Evolutionary conservation across 495 filamentous ascomycete species (phyloP), one percentile per base, ranked within the genome.

Genomic region (Hyphodiscus hymeniophilus): DNA sequence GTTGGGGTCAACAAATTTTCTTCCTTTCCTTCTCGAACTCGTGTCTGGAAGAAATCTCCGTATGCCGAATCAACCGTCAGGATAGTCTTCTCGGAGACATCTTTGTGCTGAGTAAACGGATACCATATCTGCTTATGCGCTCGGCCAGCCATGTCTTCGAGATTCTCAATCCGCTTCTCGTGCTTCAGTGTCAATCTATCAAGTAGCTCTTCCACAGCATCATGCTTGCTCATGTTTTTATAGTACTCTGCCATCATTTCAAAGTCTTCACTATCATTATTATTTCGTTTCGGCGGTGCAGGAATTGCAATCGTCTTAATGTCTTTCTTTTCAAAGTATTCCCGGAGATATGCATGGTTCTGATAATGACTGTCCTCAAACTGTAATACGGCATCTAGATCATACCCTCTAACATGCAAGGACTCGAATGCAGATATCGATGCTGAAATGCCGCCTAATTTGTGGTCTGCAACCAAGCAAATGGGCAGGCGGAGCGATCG

Each of bases 341-440:
- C 60, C 20, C 59, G 55, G 0, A 90, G 63, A 44, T 87, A 89
- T 17, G 68, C 64, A 45, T 81, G 69, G 34, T 89, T 87, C 38
- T 75, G 66, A 49, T 84, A 86, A 21, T 73, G 67, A 0, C 65
- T 60, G 51, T 83, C 75, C 3, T 69, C 63, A 58, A 89, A 87
- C 15, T 85, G 53, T 10, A 85, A 56, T 0, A 89, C 73, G 3
- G 72, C 69, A 43, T 80, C 74, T 18, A 90, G 66, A 48, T 89
- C 84, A 55, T 88, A 89, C 12, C 85, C 85, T 12, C 85, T 75
- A 16, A 88, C 64, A 20, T 75, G 64, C 10, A 90, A 67, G 5
- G 81, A 85, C 62, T 90, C 85, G 51, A 76, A 87, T 1, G 85
- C 84, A 0, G 82, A 85, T 17, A 89, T 80, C 1, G 84, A 81